Evolutionary conservation across 1,284 basidiomycete species (phyloP).

Genomic region (Sparassis latifolia): DNA sequence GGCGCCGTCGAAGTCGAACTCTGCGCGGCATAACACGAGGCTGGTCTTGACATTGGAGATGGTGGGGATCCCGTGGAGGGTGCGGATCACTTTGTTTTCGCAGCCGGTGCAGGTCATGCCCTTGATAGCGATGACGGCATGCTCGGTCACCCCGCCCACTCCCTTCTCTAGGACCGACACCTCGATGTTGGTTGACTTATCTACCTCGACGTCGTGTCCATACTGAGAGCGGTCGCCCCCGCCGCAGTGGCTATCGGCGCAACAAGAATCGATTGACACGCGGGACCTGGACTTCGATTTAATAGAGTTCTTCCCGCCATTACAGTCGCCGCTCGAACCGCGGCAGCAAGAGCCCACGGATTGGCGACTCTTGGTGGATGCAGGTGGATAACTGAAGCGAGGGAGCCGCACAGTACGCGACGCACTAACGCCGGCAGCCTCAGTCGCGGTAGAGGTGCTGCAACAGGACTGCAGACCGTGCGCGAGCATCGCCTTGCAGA

Average conservation of each 20-base stretch:
- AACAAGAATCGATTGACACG: constrained; percentile 14
- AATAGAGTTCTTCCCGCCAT: neutral
- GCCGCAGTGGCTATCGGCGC: constrained; percentile 11
- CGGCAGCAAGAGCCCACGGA: constrained; percentile 6
- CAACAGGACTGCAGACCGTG: constrained; percentile 25
- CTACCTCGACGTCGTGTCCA: constrained; percentile 1
- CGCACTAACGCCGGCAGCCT: neutral
- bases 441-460: constrained; percentile 1
- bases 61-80: constrained; percentile 16
- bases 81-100: constrained; percentile 26
- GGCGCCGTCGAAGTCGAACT: constrained; percentile 23
- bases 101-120: constrained; percentile 30
- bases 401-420: constrained; percentile 6
- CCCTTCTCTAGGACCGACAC: constrained; percentile 12
- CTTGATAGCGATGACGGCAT: constrained; percentile 22
- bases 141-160: constrained; percentile 4
- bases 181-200: constrained; percentile 6
- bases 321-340: neutral
- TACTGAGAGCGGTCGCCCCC: constrained; percentile 2
- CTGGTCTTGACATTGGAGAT: constrained; percentile 26
- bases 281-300: constrained; percentile 2
- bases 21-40: constrained; percentile 25
- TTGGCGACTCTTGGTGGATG: constrained; percentile 10
- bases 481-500: constrained; percentile 24
- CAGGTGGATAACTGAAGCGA: constrained; percentile 4